Evolutionary conservation across 495 filamentous ascomycete species (phyloP), one percentile per base, ranked within the genome.

Genomic region (Polyplosphaeria fusca): DNA sequence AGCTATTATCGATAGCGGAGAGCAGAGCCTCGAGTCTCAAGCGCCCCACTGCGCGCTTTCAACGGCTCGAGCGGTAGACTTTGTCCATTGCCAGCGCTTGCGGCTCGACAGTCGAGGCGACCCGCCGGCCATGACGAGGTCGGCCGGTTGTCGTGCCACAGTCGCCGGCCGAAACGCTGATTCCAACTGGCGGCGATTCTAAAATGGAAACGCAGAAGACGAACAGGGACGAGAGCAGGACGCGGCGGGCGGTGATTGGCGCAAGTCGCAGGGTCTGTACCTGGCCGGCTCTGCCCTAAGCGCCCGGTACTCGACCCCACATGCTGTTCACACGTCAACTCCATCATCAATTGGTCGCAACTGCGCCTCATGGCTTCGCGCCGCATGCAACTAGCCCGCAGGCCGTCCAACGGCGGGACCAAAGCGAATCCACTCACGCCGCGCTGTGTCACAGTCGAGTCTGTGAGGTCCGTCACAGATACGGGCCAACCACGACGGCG

Each of bases 241-340:
- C 3, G 39, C 28, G 47, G 28, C 32, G 27, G 47, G 14, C 18
- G 19, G 30, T 48, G 40, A 53, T 53, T 54, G 57, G 49, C 16
- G 2, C 23, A 14, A 18, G 37, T 12, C 20, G 28, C 35, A 50
- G 45, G 45, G 45, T 16, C 46, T 23, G 26, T 23, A 11, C 16
- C 2, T n/a, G 11, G 20, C 41, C 28, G 12, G 14, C 9, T n/a
- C 35, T 19, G 35, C 24, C 23, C 18, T 52, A 60, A 60, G 57
- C 57, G 57, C 57, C 57, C 57, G 57, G 47, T 16, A 30, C 13
- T 35, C 27, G 30, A 39, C 47, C 41, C 55, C 55, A 58, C 47
- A 47, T 42, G 18, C 24, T 49, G 24, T 42, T 48, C 48, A 60
- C 48, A 48, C 32, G 11, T 20, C 40, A 40, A 24, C n/a, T 12